Evolutionary conservation across 192 early-diverging fungal genomes (phyloP).

Genomic region (Rhizoclosmatium sp.): DNA sequence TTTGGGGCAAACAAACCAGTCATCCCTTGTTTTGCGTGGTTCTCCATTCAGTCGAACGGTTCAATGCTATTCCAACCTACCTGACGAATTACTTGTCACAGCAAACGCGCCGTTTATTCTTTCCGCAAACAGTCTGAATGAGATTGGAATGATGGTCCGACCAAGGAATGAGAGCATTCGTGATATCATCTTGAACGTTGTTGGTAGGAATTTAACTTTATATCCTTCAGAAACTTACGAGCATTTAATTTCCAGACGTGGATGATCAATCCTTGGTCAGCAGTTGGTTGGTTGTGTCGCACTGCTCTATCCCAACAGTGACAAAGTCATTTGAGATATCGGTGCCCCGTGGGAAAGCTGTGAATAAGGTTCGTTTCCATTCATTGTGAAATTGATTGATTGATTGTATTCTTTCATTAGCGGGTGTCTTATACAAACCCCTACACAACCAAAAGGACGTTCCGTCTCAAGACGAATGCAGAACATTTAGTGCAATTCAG

Average conservation of each 20-base stretch:
- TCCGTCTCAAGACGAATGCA: slow-evolving; percentile 51
- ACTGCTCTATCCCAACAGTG: slow-evolving; percentile 47
- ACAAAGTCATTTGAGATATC: slow-evolving; percentile 60
- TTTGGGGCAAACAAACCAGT: slow-evolving; percentile 54
- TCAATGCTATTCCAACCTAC: slow-evolving; percentile 42
- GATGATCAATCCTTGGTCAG: slow-evolving; percentile 44
- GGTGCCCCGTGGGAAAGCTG: slow-evolving; percentile 42
- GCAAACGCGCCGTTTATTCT: slow-evolving; percentile 46
- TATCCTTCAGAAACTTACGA: too few relatives aligned
- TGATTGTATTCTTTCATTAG: slow-evolving; percentile 27
- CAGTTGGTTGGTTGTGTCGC: slow-evolving; percentile 54
- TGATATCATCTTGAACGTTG: slow-evolving; percentile 49
- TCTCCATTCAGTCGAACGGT: slow-evolving; percentile 44
- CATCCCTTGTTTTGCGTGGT: slow-evolving; percentile 54
- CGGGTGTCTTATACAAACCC: slow-evolving; percentile 64
- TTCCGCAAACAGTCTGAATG: slow-evolving; percentile 52
- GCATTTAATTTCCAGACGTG: slow-evolving; percentile 36
- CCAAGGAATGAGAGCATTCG: slow-evolving; percentile 25
- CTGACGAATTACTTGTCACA: slow-evolving; percentile 44
- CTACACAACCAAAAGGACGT: slow-evolving; percentile 48
- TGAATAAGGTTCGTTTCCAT: slow-evolving; percentile 53
- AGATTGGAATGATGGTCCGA: slow-evolving; percentile 50
- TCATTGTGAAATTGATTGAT: not conserved
- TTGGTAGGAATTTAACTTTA: slow-evolving; percentile 43
- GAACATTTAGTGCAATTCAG: slow-evolving; percentile 55